Conservation (phyloP, 169 alveolate species). For the Plasmodium gallinaceum region DNA sequence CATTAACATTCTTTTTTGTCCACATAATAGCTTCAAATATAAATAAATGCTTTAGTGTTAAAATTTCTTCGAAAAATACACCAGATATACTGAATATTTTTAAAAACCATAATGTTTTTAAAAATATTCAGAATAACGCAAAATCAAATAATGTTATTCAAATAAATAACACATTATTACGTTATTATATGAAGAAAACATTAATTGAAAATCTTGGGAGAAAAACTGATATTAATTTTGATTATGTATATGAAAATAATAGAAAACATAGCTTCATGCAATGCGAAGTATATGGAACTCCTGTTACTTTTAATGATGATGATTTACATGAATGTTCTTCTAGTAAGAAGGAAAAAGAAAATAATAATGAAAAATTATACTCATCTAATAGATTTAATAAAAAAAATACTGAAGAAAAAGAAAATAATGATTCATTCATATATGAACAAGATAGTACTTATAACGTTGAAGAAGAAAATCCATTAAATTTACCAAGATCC, state of each 20-base stretch:
- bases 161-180: background rate
- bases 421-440: slow-evolving; percentile 22
- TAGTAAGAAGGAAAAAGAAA: slow-evolving; percentile 7
- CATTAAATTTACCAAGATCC: slow-evolving; percentile 2
- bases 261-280: background rate
- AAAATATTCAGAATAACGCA: background rate
- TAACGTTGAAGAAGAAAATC: too few relatives aligned
- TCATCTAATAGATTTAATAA: slow-evolving; percentile 6
- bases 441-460: background rate
- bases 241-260: background rate
- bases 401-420: slow-evolving; percentile 1
- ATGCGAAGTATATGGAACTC: slow-evolving; percentile 49
- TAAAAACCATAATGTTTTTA: slow-evolving; percentile 9
- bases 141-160: background rate
- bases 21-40: slow-evolving; percentile 4
- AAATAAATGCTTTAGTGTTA: background rate
- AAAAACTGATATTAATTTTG: too few relatives aligned
- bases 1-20: background rate
- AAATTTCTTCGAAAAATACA: background rate
- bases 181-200: too few relatives aligned
- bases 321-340: background rate
- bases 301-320: slow-evolving; percentile 61
- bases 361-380: background rate
- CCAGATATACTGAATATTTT: background rate
- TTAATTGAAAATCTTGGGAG: too few relatives aligned